phyloP scores from a whole-genome alignment of 2,329 filamentous ascomycete species.

The Sarocladium strictum region DNA sequence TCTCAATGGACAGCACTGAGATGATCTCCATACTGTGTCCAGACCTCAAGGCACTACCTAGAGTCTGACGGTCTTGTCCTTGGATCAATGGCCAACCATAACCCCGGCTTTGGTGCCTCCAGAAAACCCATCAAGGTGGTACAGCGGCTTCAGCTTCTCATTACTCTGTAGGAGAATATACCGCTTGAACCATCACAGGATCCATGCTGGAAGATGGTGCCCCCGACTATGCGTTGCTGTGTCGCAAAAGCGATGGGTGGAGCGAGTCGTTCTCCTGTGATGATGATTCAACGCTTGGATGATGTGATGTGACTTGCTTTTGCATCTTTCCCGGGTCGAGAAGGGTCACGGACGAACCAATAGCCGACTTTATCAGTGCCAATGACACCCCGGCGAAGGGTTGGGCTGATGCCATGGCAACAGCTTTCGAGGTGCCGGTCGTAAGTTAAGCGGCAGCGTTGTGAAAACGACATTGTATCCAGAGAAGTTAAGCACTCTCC shows the following conservation, averaged over 20 bases:
- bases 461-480: too few relatives aligned
- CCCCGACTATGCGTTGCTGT: not conserved
- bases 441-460: too few relatives aligned
- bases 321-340: slow-evolving; percentile 27
- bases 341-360: slow-evolving; percentile 38
- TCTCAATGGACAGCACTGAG: too few relatives aligned
- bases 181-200: slow-evolving; percentile 27
- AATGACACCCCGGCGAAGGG: slow-evolving; percentile 29
- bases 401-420: slow-evolving; percentile 13
- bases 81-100: not conserved
- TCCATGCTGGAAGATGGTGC: slow-evolving; percentile 26
- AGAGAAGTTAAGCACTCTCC: too few relatives aligned
- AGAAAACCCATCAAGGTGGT: slow-evolving; percentile 18
- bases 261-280: slow-evolving; percentile 25
- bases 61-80: too few relatives aligned
- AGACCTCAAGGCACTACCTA: too few relatives aligned
- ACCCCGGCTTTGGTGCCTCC: not conserved
- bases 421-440: too few relatives aligned
- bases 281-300: slow-evolving; percentile 37
- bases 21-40: too few relatives aligned
- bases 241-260: not conserved
- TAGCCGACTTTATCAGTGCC: slow-evolving; percentile 38
- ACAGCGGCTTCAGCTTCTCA: slow-evolving; percentile 23
- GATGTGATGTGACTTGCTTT: slow-evolving; percentile 33
- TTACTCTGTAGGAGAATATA: slow-evolving; percentile 21